phyloP scores from a whole-genome alignment of 106 monocot species.

The Acanthochlamys bracteata region DNA sequence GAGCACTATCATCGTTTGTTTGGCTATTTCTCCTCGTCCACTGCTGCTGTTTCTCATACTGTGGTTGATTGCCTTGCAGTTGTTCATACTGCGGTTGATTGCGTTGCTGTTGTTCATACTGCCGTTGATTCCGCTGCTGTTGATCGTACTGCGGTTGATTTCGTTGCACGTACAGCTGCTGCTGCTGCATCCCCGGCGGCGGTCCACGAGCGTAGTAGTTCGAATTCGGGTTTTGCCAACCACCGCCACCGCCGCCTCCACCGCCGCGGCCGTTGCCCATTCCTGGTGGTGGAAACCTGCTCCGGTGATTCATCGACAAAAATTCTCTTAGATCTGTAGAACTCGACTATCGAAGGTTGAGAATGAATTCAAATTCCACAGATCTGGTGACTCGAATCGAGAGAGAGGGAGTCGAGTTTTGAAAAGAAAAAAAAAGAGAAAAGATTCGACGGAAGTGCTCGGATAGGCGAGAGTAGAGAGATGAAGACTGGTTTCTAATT shows the following conservation, averaged over 20 bases:
- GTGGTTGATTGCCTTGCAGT: conserved; percentile 13
- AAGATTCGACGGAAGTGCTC: background rate
- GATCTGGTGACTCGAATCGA: background rate
- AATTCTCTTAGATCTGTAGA: background rate
- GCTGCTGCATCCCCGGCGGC: conserved; percentile 1
- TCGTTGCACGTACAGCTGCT: conserved; percentile 32
- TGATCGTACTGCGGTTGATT: conserved; percentile 4
- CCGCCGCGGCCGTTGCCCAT: conserved; percentile 23
- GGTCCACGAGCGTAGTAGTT: conserved; percentile 20
- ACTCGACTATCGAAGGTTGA: no score
- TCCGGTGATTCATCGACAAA: conserved; percentile 24
- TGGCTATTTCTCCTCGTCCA: conserved; percentile 25
- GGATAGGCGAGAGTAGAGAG: background rate
- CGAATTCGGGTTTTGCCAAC: conserved; percentile 9
- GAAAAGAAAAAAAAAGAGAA: background rate
- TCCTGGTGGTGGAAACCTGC: conserved; percentile 35
- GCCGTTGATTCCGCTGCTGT: conserved; percentile 12
- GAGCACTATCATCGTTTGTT: conserved; percentile 7
- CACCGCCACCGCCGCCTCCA: conserved; percentile 5
- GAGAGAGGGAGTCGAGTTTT: background rate
- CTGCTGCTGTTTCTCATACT: conserved; percentile 31
- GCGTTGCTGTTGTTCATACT: conserved; percentile 18
- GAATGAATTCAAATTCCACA: background rate
- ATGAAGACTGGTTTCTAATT: background rate
- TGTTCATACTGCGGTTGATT: no score